These are phyloP conservation scores for Dictyostelium firmibasis DNA, from an alignment of 78 protist genomes.

Conservation along the genomic window DNA sequence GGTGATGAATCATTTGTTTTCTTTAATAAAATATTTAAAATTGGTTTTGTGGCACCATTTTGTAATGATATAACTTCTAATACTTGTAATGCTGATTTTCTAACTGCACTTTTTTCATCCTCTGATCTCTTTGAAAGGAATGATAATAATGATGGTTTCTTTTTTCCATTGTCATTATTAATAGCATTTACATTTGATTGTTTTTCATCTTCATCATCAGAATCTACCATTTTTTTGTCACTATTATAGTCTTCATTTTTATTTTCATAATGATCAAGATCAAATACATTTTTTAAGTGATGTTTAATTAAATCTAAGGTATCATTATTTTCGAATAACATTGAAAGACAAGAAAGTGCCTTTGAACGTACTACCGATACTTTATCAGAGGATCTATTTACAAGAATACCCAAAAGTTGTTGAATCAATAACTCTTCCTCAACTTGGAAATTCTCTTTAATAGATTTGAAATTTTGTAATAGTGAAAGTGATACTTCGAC, in stretches of 20 bases:
- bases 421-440: not conserved
- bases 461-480: not conserved
- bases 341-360: constrained; percentile 52
- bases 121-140: constrained; percentile 55
- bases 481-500: constrained; percentile 57
- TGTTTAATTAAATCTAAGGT: not conserved
- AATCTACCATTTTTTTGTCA: not conserved
- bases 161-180: not conserved
- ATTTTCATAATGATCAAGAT: not conserved
- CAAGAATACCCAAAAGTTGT: constrained; percentile 41
- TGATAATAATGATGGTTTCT: constrained; percentile 16
- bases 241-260: no score
- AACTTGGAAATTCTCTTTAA: not conserved
- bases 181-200: not conserved
- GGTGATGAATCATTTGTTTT: constrained; percentile 59
- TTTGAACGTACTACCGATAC: constrained; percentile 65
- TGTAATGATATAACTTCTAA: constrained; percentile 43
- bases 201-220: constrained; percentile 9
- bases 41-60: not conserved
- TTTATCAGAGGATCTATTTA: constrained; percentile 75
- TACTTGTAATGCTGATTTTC: constrained; percentile 84
- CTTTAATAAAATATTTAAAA: not conserved
- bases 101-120: constrained; percentile 74
- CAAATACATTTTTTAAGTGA: constrained; percentile 29
- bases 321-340: not conserved